Evolutionary conservation across 164 flowering plant genomes (phyloP), one percentile per base, ranked within the genome.

Genomic region (Euptelea pleiosperma): DNA sequence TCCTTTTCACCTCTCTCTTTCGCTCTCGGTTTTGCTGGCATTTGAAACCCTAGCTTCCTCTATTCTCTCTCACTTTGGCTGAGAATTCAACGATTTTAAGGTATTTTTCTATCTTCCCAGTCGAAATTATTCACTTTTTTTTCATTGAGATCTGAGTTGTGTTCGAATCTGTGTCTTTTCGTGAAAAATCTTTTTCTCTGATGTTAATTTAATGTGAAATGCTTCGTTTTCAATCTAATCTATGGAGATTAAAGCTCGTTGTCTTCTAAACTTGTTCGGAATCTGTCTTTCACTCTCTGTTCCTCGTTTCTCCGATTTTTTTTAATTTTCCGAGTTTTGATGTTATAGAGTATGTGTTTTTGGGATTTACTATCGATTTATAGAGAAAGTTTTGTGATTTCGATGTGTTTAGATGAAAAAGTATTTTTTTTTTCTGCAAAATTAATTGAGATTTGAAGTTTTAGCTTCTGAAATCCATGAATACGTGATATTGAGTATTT

Each of bases 1-100:
- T 36, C 24, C 24, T 62, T 31, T 6, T 19, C 8, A 21, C 26
- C 40, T 33, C 33, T 30, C 57, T 50, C n/a, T 52, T 48, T 39
- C 51, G 0, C 37, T 25, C 34, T 15, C 4, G n/a, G 9, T 53
- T 18, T 21, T 26, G 58, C 52, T 44, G 52, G 44, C 52, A 44
- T 41, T 43, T 4, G 34, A 9, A 43, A 62, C 58, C 58, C 58
- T 62, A 50, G 15, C 14, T 45, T 42, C 24, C 25, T 31, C 25
- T 12, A 28, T 12, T 14, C n/a, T 44, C 19, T 21, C 8, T 45
- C 2, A 8, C 8, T 58, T 3, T 5, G 12, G 15, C n/a, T 14
- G 14, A 31, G 18, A 34, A 34, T 21, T n/a, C 18, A 8, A 31
- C 11, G 21, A 31, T 45, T 43, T 34, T 6, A 34, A 58, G 62